Evolutionary conservation across 805 yeast genomes (phyloP), one percentile per base, ranked within the genome.

Genomic region (Candida palmyrensis): DNA sequence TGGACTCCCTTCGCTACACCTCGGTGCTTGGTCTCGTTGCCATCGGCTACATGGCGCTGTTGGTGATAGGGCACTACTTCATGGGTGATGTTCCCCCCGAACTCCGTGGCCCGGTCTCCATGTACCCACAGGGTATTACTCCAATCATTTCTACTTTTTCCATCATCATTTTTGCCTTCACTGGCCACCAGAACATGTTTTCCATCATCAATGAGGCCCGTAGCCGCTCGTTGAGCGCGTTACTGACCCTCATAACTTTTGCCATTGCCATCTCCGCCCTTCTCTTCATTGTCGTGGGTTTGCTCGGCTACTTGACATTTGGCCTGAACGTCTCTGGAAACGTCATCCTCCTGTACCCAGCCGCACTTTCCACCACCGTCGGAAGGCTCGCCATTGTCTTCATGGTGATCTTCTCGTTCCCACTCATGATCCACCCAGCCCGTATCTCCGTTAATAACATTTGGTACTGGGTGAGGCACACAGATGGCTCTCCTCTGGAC

Each of bases 111-210:
- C 45, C 52, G 57, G 46, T 45, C n/a, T 40, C 46, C 7, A 47
- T 53, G 33, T 45, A 51, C 29, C 71, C 71, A 2, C 44, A 53
- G 55, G 83, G 32, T 49, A 72, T 37, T 36, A 67, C 43, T 40
- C 76, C 40, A n/a, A 67, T 89, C 13, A 70, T 82, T 16, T 52
- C 62, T 18, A 77, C 92, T 8, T 77, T 89, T 53, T 94, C 97
- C n/a, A 83, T 89, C 42, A 79, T 88, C 45, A 90, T 90, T 10
- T 89, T 90, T 66, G 96, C 96, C 0, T 90, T 79, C 58, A 90
- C 97, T 0, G 92, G 97, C 48, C 97, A 90, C 51, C 97, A 90
- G 56, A 90, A 90, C 59, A 86, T 86, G 87, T 87, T 86, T 48
- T 77, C 95, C 1, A 75, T 89, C 35, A 74, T 88, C 35, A 90